Conservation (phyloP, 345 rosid species). For the Cochlearia excelsa region DNA sequence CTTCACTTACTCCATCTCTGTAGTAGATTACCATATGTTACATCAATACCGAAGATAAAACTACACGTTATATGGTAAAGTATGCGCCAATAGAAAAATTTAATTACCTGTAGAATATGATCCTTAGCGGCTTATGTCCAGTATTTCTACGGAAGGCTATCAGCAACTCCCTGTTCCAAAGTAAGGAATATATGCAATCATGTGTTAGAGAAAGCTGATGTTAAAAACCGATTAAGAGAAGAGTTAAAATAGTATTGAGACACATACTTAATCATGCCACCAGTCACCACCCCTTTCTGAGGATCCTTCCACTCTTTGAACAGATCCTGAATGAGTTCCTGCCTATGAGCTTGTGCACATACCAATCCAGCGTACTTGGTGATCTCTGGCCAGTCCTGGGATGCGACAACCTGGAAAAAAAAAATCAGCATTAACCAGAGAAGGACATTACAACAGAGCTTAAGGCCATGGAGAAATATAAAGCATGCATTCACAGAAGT, state of each 20-base stretch:
- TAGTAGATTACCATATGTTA: constrained; percentile 1
- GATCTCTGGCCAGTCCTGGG: constrained; percentile 99
- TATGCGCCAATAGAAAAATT: background rate
- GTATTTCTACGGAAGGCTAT: constrained; percentile 93
- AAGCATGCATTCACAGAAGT: background rate
- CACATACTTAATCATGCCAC: constrained; percentile 97
- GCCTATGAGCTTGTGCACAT: constrained; percentile 98
- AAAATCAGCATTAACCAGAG: constrained; percentile 1
- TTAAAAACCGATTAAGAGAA: background rate
- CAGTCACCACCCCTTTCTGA: constrained; percentile 77
- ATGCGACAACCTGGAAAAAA: constrained; percentile 82
- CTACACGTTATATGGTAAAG: background rate
- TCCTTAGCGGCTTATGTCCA: constrained; percentile 90
- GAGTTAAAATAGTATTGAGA: background rate
- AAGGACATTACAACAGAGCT: constrained; percentile 1
- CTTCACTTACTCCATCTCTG: constrained; percentile 99
- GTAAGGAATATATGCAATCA: background rate
- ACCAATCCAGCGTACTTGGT: constrained; percentile 97
- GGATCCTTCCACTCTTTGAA: constrained; percentile 97
- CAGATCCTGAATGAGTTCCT: constrained; percentile 96
- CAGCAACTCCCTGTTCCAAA: constrained; percentile 69
- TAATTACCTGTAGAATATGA: constrained; percentile 83
- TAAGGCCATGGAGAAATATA: constrained; percentile 1
- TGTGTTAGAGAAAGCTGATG: constrained; percentile 10
- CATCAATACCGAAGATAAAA: background rate